A percentile compares a stretch with the other conserved stretches of the same genome.
Evolutionary conservation across 805 yeast species (phyloP).

Genomic region (Candida pini): DNA sequence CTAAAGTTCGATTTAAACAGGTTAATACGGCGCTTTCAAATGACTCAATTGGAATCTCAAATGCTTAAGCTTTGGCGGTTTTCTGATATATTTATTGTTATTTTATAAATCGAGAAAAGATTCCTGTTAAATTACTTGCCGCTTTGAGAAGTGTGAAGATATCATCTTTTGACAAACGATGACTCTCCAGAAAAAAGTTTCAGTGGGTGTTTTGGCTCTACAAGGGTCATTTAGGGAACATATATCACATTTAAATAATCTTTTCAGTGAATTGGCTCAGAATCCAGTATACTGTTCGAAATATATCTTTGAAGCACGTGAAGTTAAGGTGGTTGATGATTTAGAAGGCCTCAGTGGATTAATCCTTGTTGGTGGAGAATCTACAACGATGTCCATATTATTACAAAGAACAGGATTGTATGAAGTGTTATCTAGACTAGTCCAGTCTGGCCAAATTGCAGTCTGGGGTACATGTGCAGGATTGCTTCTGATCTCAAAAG

Average conservation of each 20-base stretch:
- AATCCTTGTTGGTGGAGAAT: constrained; percentile 67
- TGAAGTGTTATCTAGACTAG: constrained; percentile 46
- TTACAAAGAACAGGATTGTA: constrained; percentile 60
- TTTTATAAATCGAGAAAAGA: too few relatives aligned
- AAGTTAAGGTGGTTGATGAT: constrained; percentile 50
- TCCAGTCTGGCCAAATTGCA: constrained; percentile 42
- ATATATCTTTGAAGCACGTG: constrained; percentile 31
- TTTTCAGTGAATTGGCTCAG: constrained; percentile 27
- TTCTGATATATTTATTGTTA: too few relatives aligned
- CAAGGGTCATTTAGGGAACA: constrained; percentile 81
- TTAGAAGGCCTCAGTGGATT: constrained; percentile 49
- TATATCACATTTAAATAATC: constrained; percentile 39
- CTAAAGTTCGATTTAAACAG: too few relatives aligned
- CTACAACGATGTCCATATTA: constrained; percentile 63
- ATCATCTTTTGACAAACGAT: too few relatives aligned
- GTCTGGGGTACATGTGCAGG: constrained; percentile 92
- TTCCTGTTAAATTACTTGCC: too few relatives aligned
- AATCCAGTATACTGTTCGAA: constrained; percentile 23
- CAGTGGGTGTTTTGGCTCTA: constrained; percentile 66
- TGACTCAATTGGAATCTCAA: too few relatives aligned
- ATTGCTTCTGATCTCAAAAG: constrained; percentile 56
- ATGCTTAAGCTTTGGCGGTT: too few relatives aligned
- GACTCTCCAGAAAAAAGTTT: constrained; percentile 7
- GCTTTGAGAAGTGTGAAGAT: too few relatives aligned
- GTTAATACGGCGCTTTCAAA: too few relatives aligned